A percentile compares a stretch with the other conserved stretches of the same genome.
phyloP scores from a whole-genome alignment of 2,329 filamentous ascomycete species.

The Tolypocladium paradoxum region DNA sequence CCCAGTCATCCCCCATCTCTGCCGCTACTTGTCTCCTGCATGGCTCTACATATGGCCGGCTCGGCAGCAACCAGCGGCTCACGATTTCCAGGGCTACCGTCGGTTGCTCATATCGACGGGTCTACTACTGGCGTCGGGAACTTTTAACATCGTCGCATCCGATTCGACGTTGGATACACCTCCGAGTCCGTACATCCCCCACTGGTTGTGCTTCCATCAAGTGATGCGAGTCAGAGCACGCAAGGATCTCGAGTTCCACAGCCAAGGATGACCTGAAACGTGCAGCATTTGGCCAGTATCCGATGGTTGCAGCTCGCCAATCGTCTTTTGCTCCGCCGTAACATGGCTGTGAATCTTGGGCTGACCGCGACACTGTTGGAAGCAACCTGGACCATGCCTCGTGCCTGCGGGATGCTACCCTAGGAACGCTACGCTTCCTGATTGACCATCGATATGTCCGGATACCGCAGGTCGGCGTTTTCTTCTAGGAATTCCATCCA shows the following conservation, averaged over 20 bases:
- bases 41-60: not conserved
- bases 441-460: slow-evolving; percentile 44
- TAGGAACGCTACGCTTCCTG: slow-evolving; percentile 4
- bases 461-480: slow-evolving; percentile 80
- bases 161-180: no score
- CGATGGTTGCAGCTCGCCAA: not conserved
- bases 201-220: not conserved
- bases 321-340: not conserved
- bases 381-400: not conserved
- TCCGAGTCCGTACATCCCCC: not conserved
- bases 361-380: not conserved
- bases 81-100: not conserved
- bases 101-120: not conserved
- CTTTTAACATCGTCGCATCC: not conserved
- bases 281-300: not conserved
- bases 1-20: not conserved
- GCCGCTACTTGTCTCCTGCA: not conserved
- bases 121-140: not conserved
- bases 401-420: not conserved
- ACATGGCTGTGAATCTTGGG: not conserved
- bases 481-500: slow-evolving; percentile 94
- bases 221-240: not conserved
- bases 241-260: not conserved
- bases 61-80: not conserved
- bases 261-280: not conserved